Base-by-base conservation (phyloP, 139 green algal species). In the Micromonas commoda region DNA sequence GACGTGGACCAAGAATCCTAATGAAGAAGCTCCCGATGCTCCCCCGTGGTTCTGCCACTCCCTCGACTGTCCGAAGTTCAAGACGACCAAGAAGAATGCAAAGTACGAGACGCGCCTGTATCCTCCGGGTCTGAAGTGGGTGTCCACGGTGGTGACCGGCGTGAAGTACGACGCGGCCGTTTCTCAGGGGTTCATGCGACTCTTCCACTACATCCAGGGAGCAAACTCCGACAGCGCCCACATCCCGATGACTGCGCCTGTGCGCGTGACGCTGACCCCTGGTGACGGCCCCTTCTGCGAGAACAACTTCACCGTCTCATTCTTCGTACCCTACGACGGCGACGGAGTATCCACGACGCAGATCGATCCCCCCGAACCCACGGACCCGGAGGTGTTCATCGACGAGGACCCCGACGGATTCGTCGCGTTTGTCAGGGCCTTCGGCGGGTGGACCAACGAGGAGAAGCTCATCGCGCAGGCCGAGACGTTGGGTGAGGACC, bases 281-380 rank as follows among this genome's bases (percentile, higher is more conserved):
- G 60, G 60, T 13, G 24, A 68, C 5, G 60, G 60, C 24, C 60
- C 60, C 19, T 35, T 32, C 24, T 68, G 60, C 60, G 26, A 32
- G 24, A 35, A 6, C 24, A 68, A 68, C 60, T 68, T 68, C 60
- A 68, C 60, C 13, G 60, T 68, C 13, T 29, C 60, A 24, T 68
- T 68, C 60, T 68, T 68, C 60, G 60, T 68, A 6, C 60, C 60
- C 5, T 68, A 32, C 60, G 60, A 16, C 19, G 6, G 6, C 13
- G 60, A 68, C 24, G 26, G 26, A 19, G 26, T 9, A 9, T 23
- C 13, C 24, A 23, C 60, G 26, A 68, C 60, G 24, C 60, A 29
- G 60, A 29, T 68, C 24, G 60, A 68, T 23, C 24, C 24, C 60
- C 24, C 60, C 13, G 28, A 57, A 57, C 45, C 45, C 9, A 16